Conservation (phyloP, 1,284 basidiomycete species). For the Malassezia psittaci region DNA sequence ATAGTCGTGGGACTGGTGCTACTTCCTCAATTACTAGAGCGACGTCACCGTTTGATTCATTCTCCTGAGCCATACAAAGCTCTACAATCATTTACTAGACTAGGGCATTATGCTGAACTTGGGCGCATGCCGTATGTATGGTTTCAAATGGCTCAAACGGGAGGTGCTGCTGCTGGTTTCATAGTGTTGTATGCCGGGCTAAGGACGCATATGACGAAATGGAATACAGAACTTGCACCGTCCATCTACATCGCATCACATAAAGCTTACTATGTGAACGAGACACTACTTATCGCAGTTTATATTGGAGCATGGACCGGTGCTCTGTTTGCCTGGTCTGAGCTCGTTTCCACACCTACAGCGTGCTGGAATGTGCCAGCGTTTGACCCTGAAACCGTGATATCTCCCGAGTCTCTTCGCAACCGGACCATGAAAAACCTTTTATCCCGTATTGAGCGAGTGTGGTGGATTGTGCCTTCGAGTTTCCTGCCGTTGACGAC, state of each 20-base stretch:
- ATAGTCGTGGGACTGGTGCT: slow-evolving; percentile 11
- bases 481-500: neutral
- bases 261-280: slow-evolving; percentile 29
- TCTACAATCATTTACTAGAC: neutral
- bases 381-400: slow-evolving; percentile 15
- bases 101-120: slow-evolving; percentile 1
- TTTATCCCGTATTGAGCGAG: slow-evolving; percentile 15
- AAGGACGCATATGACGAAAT: slow-evolving; percentile 3
- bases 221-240: slow-evolving; percentile 9
- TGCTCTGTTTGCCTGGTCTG: slow-evolving; percentile 16
- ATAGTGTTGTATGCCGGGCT: slow-evolving; percentile 13
- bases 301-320: slow-evolving; percentile 15
- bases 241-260: slow-evolving; percentile 27
- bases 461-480: neutral
- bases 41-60: slow-evolving; percentile 10
- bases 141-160: slow-evolving; percentile 9
- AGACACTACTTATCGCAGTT: slow-evolving; percentile 24
- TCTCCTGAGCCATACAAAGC: neutral
- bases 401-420: slow-evolving; percentile 7
- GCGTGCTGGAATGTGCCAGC: slow-evolving; percentile 14
- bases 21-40: slow-evolving; percentile 19
- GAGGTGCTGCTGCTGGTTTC: slow-evolving; percentile 12
- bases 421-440: slow-evolving; percentile 18
- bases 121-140: neutral
- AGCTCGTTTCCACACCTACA: slow-evolving; percentile 12